These are phyloP conservation scores for Psilocybe sp. DNA, from an alignment of 768 basidiomycete species.

Conservation along the genomic window DNA sequence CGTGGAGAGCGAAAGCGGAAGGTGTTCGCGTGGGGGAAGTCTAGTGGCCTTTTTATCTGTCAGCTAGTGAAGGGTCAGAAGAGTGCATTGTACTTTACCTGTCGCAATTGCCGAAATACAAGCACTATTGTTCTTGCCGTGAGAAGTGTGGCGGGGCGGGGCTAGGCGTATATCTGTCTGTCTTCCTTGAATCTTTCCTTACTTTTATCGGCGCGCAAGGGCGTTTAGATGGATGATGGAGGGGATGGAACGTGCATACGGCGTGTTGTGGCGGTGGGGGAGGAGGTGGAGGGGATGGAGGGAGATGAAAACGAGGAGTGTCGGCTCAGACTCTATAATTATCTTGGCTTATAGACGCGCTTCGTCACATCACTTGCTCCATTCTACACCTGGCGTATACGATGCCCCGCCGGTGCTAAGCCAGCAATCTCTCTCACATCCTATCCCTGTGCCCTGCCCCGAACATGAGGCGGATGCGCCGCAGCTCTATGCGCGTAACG, in stretches of 20 bases:
- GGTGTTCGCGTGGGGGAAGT: slow-evolving; percentile 6
- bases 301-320: slow-evolving; percentile 11
- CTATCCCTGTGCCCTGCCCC: no score
- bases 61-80: background rate
- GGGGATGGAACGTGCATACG: slow-evolving; percentile 15
- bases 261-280: slow-evolving; percentile 13
- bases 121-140: slow-evolving; percentile 19
- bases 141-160: slow-evolving; percentile 8
- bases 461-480: no score
- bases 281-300: slow-evolving; percentile 7
- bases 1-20: slow-evolving; percentile 12
- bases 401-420: background rate
- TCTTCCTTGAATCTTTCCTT: background rate
- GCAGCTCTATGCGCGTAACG: no score
- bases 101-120: slow-evolving; percentile 11
- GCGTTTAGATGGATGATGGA: slow-evolving; percentile 4
- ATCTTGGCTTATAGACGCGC: background rate
- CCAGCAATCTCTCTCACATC: no score
- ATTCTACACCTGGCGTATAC: background rate
- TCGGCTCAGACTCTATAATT: background rate
- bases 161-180: slow-evolving; percentile 3
- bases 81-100: slow-evolving; percentile 19
- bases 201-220: slow-evolving; percentile 7
- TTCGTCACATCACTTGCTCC: background rate
- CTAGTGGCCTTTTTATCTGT: background rate